Conservation (phyloP, 2,329 filamentous ascomycete species). For the Epichloe hybrida region DNA sequence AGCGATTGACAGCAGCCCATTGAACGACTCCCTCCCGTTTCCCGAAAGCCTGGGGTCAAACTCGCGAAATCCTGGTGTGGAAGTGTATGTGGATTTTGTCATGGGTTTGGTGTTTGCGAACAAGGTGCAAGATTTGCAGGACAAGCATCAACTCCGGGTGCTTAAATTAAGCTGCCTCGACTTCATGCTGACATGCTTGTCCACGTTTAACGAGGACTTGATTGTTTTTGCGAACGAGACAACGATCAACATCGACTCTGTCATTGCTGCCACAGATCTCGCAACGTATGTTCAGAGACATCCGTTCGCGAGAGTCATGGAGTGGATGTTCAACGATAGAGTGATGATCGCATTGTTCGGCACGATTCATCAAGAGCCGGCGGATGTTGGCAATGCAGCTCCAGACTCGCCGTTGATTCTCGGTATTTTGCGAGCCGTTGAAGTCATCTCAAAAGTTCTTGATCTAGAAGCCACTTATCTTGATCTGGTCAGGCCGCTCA, state of each 20-base stretch:
- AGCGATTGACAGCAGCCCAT: slow-evolving; percentile 40
- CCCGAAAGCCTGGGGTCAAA: slow-evolving; percentile 70
- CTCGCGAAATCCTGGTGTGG: slow-evolving; percentile 69
- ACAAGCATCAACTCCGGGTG: slow-evolving; percentile 55
- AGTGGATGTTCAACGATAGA: slow-evolving; percentile 93
- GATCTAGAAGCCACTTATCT: slow-evolving; percentile 85
- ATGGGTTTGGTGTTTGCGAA: slow-evolving; percentile 64
- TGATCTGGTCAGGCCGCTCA: slow-evolving; percentile 68
- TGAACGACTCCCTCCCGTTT: slow-evolving; percentile 71
- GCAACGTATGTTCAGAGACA: slow-evolving; percentile 74
- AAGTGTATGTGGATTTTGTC: slow-evolving; percentile 85
- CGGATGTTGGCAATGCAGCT: slow-evolving; percentile 56
- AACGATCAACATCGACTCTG: slow-evolving; percentile 58
- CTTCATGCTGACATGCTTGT: slow-evolving; percentile 66
- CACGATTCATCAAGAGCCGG: slow-evolving; percentile 62
- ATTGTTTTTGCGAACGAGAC: slow-evolving; percentile 74
- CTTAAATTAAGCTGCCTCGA: slow-evolving; percentile 70
- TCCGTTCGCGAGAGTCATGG: slow-evolving; percentile 89
- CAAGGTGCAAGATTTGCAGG: slow-evolving; percentile 50
- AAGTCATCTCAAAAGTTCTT: slow-evolving; percentile 71
- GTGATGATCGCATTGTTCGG: slow-evolving; percentile 69
- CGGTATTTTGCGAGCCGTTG: slow-evolving; percentile 64
- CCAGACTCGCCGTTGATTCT: slow-evolving; percentile 72
- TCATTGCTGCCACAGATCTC: slow-evolving; percentile 62
- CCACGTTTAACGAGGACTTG: slow-evolving; percentile 87